Base-by-base conservation (phyloP, 495 filamentous ascomycete genomes). In the Penicillium daleae region DNA sequence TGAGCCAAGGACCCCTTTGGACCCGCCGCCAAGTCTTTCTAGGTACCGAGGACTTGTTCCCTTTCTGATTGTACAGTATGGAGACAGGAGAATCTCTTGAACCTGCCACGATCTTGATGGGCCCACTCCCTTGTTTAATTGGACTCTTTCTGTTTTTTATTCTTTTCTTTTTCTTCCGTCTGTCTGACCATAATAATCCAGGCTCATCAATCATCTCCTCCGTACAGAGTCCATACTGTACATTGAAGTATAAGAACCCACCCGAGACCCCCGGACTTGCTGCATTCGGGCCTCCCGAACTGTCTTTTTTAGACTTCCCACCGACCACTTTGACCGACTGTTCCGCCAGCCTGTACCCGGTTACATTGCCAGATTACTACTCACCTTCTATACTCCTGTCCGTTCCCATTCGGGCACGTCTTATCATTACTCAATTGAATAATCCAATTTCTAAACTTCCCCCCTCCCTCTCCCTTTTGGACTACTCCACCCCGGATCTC, bases 401-500 rank as follows among this genome's bases (percentile, higher is more conserved):
- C 46, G 46, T 50, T 53, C n/a, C 12, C 10, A 61, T 37, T 19
- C 17, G 51, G 29, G 29, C 44, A 17, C 58, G n/a, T 62, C 60
- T 57, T 57, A 46, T 64, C 57, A 52, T 70, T 63, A 66, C 65
- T 65, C 62, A 62, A 63, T 63, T 21, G 42, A 55, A 57, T 63
- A 50, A 61, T 68, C 59, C 59, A 65, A 63, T 50, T 27, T 15
- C 17, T 7, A 50, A 50, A 9, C 12, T 13, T 59, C n/a, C 17
- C 12, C 4, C 10, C 19, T 2, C 2, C 40, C 31, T 42, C 12
- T 22, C 27, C n/a, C 39, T 46, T 42, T 19, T 17, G 15, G 27
- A 32, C 48, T 52, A 32, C 48, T 52, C 63, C 57, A 26, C 57
- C 55, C 58, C 68, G 58, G 54, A 63, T 65, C 59, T 68, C 35